Evolutionary conservation across 306 rosid genomes (phyloP), one percentile per base, ranked within the genome.

Genomic region (Sesbania bispinosa): DNA sequence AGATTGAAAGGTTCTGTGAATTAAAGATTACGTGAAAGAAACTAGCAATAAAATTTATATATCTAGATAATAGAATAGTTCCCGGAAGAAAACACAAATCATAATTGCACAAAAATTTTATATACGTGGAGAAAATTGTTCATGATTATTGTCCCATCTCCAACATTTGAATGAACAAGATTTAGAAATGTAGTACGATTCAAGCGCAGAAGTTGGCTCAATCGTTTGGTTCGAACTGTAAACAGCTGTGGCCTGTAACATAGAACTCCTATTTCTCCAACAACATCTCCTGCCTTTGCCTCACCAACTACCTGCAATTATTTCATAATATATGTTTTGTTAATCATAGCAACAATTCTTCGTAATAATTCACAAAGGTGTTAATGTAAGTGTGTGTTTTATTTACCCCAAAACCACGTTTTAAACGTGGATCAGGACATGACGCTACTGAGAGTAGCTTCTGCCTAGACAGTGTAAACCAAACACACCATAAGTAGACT

Each of bases 241-340:
- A 84, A 86, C 26, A 69, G 27, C 21, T 93, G 97, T 10, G 98
- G 96, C 75, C 85, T 80, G 74, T 87, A 90, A 83, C 97, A 87
- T 23, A 90, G 78, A 74, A 88, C 90, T 13, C 97, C 96, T 59
- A 85, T 72, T 76, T 86, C 98, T 4, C 97, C 98, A 59, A 85
- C 45, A 9, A 88, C 36, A 29, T 88, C 87, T 66, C 94, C 90
- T 2, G 79, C 33, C 30, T 16, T 51, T 21, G 76, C 84, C 77
- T 79, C 91, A 39, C 87, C 82, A 58, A 88, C 77, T 4, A 86
- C 80, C 97, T 93, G 80, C 33, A 79, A 41, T 36, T 70, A 63
- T 77, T 52, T 3, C 58, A 43, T 24, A 53, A 47, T 16, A 38
- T 57, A 43, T 15, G 61, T 32, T 58, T 82, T 38, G 33, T 42